phyloP scores from a whole-genome alignment of 2,329 filamentous ascomycete species.

The Alternaria postmessia region DNA sequence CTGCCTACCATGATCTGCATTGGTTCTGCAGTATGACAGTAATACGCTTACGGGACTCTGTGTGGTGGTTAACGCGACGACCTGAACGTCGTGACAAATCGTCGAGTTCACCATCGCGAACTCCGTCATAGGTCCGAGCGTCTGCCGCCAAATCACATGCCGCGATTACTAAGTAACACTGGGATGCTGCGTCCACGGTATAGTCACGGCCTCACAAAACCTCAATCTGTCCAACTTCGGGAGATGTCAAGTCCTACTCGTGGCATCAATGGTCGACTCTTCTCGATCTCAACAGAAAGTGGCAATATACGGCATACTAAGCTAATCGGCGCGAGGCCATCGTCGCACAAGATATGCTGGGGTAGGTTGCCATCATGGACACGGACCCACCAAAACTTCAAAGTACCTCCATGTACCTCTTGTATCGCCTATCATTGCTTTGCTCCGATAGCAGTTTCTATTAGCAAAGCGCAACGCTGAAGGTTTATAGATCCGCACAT shows the following conservation, averaged over 20 bases:
- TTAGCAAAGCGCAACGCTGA: slow-evolving; percentile 16
- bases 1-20: slow-evolving; percentile 18
- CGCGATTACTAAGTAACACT: slow-evolving; percentile 19
- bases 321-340: slow-evolving; percentile 10
- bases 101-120: slow-evolving; percentile 18
- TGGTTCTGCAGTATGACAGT: not conserved
- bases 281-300: slow-evolving; percentile 32
- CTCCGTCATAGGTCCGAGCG: slow-evolving; percentile 45
- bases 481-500: slow-evolving; percentile 15
- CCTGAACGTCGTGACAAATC: slow-evolving; percentile 21
- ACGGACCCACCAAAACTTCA: slow-evolving; percentile 20
- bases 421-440: not conserved
- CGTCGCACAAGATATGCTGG: slow-evolving; percentile 22
- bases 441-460: slow-evolving; percentile 12
- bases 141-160: slow-evolving; percentile 42
- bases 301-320: slow-evolving; percentile 12
- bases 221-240: slow-evolving; percentile 13
- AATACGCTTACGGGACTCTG: slow-evolving; percentile 19
- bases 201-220: slow-evolving; percentile 1
- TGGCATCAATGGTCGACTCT: not conserved
- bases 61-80: slow-evolving; percentile 16
- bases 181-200: not conserved
- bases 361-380: slow-evolving; percentile 17
- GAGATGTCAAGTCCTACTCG: not conserved
- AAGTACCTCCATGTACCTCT: slow-evolving; percentile 29